Conservation (phyloP, 1,139 yeast species). For the Yamadazyma diospyri region DNA sequence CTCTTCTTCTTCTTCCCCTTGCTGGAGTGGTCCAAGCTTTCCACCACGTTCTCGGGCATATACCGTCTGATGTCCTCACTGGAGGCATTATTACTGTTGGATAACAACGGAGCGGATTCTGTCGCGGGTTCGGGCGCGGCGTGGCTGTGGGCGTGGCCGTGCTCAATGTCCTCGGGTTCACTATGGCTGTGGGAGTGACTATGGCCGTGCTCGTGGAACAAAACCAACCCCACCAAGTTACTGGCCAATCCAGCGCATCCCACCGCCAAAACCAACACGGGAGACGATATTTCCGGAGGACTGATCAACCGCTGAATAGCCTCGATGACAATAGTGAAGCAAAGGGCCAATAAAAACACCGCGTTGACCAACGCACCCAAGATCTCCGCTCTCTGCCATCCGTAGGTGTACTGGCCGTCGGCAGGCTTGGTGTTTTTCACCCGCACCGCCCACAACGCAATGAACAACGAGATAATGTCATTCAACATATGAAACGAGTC, state of each 20-base stretch:
- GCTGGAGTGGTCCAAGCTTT: slow-evolving; percentile 30
- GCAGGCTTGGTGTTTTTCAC: slow-evolving; percentile 83
- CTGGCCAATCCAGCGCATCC: slow-evolving; percentile 82
- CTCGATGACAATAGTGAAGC: slow-evolving; percentile 88
- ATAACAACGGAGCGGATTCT: slow-evolving; percentile 14
- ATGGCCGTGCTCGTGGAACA: slow-evolving; percentile 91
- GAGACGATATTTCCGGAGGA: slow-evolving; percentile 77
- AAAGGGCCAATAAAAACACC: slow-evolving; percentile 84
- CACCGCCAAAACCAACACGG: slow-evolving; percentile 73
- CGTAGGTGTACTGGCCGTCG: slow-evolving; percentile 86
- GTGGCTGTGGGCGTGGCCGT: slow-evolving; percentile 15
- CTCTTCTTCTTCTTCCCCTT: slow-evolving; percentile 47
- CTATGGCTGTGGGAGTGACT: slow-evolving; percentile 46
- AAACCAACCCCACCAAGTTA: slow-evolving; percentile 74
- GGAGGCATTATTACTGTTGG: slow-evolving; percentile 9
- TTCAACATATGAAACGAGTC: slow-evolving; percentile 98
- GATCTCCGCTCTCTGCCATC: slow-evolving; percentile 96
- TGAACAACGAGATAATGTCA: slow-evolving; percentile 83
- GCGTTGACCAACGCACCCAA: slow-evolving; percentile 93
- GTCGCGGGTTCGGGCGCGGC: background rate
- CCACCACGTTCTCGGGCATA: slow-evolving; percentile 40
- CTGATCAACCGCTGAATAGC: slow-evolving; percentile 85
- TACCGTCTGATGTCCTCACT: slow-evolving; percentile 20
- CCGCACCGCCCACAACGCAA: slow-evolving; percentile 95
- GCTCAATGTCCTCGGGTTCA: slow-evolving; percentile 19